A percentile compares a stretch with the other conserved stretches of the same genome.
Conservation (phyloP, 1,139 yeast genomes). For the Suhomyces chickasaworum region DNA sequence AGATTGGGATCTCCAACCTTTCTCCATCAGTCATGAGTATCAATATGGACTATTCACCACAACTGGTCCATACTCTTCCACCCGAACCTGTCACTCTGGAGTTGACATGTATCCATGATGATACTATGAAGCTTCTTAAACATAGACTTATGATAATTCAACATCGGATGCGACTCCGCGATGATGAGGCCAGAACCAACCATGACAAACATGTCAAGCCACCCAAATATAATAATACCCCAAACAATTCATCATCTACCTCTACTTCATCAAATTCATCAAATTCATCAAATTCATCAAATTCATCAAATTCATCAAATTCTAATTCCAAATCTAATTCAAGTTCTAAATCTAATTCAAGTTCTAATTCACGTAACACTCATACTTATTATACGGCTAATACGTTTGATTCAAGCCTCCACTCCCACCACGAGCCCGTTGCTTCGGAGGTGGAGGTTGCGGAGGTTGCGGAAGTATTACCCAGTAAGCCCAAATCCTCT, state of each 20-base stretch:
- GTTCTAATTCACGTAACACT: too few species aligned
- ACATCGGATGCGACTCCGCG: neutral
- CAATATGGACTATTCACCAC: neutral
- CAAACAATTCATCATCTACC: too few species aligned
- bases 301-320: too few species aligned
- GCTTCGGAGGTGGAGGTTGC: neutral
- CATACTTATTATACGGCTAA: constrained; percentile 1
- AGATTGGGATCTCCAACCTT: neutral
- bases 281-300: too few species aligned
- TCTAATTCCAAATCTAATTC: too few species aligned
- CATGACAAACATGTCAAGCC: neutral
- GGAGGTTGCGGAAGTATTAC: neutral
- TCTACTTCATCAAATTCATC: too few species aligned
- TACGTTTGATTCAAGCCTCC: neutral
- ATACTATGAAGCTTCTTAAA: neutral
- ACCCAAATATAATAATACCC: too few species aligned
- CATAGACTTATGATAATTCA: neutral
- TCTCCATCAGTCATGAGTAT: neutral
- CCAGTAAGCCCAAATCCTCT: neutral
- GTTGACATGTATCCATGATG: neutral
- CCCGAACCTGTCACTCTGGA: neutral
- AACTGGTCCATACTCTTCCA: neutral
- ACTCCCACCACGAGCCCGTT: neutral
- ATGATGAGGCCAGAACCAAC: neutral
- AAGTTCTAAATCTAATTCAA: too few species aligned